phyloP scores from a whole-genome alignment of 2,329 filamentous ascomycete genomes.

The Clarireedia hainanense region DNA sequence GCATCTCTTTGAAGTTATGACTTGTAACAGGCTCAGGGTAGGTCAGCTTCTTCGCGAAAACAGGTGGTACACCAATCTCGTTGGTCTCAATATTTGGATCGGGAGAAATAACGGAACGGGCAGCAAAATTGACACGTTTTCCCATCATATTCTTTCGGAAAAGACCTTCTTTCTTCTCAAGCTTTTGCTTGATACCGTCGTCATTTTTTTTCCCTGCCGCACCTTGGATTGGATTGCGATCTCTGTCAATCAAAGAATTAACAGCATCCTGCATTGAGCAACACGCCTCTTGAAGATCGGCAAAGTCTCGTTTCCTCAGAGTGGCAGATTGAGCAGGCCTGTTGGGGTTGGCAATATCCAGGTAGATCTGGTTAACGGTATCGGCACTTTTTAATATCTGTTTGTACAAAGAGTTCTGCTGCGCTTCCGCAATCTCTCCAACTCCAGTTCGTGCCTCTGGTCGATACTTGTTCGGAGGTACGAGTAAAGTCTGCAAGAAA shows the following conservation, averaged over 20 bases:
- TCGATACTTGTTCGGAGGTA: constrained; percentile 87
- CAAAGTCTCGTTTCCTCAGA: constrained; percentile 52
- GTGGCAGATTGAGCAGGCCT: constrained; percentile 13
- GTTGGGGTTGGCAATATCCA: constrained; percentile 44
- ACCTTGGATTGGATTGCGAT: constrained; percentile 76
- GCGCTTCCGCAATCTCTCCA: constrained; percentile 75
- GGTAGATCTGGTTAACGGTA: constrained; percentile 64
- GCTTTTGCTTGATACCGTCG: constrained; percentile 93
- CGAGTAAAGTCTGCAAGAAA: constrained; percentile 77
- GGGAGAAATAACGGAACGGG: constrained; percentile 93
- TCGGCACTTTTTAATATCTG: constrained; percentile 71
- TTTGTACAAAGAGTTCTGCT: constrained; percentile 84
- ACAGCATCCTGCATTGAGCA: constrained; percentile 80
- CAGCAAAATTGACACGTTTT: constrained; percentile 89
- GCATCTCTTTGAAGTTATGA: constrained; percentile 93
- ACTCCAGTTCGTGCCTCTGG: constrained; percentile 78
- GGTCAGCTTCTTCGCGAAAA: constrained; percentile 91
- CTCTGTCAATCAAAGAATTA: constrained; percentile 86
- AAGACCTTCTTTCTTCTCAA: constrained; percentile 97
- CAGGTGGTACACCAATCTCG: constrained; percentile 96
- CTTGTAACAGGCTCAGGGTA: constrained; percentile 97
- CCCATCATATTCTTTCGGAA: constrained; percentile 99
- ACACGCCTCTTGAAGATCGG: constrained; percentile 74
- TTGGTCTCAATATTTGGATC: constrained; percentile 99
- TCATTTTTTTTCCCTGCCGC: constrained; percentile 70